Evolutionary conservation across 2,329 filamentous ascomycete species (phyloP), one percentile per base, ranked within the genome.

Genomic region (Endothia cerciana): DNA sequence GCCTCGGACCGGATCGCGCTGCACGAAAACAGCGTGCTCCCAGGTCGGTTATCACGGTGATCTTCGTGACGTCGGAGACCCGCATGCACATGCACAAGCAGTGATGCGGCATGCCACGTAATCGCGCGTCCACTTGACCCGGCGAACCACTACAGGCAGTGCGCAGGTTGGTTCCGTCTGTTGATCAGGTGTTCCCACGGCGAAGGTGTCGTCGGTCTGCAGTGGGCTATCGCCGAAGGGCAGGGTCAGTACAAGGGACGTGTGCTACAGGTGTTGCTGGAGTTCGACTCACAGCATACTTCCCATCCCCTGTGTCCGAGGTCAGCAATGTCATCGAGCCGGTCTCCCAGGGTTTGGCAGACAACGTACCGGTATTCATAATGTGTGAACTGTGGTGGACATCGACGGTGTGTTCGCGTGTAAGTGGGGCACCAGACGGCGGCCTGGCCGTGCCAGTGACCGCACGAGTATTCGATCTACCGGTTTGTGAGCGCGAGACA

Each of bases 381-480:
- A 74, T 79, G 80, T 47, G 80, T 79, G 49, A 81, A 77, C 6
- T 73, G 79, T 8, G 79, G 79, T 41, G 77, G 76, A 67, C 79
- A 81, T 68, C 79, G 75, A 66, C 77, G 76, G 68, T 79, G 78
- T 13, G 79, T 81, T 71, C 78, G 77, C 64, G 80, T 81, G 63
- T 81, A 81, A 68, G 80, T 79, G 65, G 77, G 74, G 61, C 79
- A 81, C 79, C 79, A 81, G 59, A 70, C 65, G 33, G 79, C 80
- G 67, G 80, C 79, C 64, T 81, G 79, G 68, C 80, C 73, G 69
- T 84, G 83, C 75, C 82, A 83, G 73, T 84, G 81, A 63, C 82
- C 78, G 68, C 83, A 84, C 74, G 82, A 82, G 67, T 84, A 78
- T 67, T 84, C 81, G 66, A 83, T 82, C 82, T 62, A 17, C 30